Evolutionary conservation across 805 yeast species (phyloP).

Genomic region (Cyberlindnera lachancei): DNA sequence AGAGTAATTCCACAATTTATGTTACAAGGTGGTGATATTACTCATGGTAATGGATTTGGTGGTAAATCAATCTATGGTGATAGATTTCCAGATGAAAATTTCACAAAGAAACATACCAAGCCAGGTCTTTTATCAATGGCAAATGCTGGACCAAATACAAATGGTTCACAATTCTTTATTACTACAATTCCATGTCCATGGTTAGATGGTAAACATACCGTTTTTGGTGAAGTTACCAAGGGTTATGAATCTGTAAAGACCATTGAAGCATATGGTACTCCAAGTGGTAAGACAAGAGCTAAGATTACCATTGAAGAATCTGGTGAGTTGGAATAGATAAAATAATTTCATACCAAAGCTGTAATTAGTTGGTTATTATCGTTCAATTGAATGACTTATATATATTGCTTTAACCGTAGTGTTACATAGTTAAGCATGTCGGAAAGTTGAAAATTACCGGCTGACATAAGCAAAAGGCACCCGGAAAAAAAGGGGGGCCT

Average conservation of each 20-base stretch:
- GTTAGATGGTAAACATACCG: conserved; percentile 76
- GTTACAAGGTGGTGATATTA: conserved; percentile 94
- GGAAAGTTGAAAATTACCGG: too few species aligned
- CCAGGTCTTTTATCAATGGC: conserved; percentile 90
- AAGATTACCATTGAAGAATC: conserved; percentile 55
- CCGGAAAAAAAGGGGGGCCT: too few species aligned
- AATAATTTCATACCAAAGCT: too few species aligned
- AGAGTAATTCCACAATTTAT: conserved; percentile 91
- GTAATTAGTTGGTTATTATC: too few species aligned
- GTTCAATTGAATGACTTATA: too few species aligned
- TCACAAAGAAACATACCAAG: conserved; percentile 62
- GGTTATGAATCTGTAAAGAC: conserved; percentile 55
- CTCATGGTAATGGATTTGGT: conserved; percentile 84
- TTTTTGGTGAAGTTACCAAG: conserved; percentile 66
- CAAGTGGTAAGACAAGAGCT: conserved; percentile 58
- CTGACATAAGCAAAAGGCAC: too few species aligned
- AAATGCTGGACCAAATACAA: conserved; percentile 88
- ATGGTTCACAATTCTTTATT: conserved; percentile 86
- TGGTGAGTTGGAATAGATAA: conserved; percentile 41
- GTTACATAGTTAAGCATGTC: too few species aligned
- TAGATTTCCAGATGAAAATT: conserved; percentile 55
- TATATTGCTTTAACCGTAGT: too few species aligned
- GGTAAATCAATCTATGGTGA: conserved; percentile 82
- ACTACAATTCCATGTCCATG: conserved; percentile 74
- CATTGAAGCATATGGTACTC: conserved; percentile 59